These are phyloP conservation scores for Elaeagnus macrophylla DNA, from an alignment of 306 rosid species.

Conservation along the genomic window DNA sequence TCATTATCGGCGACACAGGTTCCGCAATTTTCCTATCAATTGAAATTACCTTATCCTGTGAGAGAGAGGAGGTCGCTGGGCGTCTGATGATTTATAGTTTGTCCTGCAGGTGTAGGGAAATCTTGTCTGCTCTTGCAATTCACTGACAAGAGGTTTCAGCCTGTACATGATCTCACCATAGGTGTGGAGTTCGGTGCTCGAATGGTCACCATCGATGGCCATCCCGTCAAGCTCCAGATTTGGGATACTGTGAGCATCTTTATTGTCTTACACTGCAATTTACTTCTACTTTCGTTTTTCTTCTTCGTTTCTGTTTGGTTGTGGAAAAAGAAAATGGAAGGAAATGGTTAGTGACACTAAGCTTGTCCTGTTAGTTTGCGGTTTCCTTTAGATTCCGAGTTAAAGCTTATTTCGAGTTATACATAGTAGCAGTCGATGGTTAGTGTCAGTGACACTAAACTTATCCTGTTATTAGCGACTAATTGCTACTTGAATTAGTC, in stretches of 20 bases:
- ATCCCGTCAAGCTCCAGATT: conserved; percentile 93
- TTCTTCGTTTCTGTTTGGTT: not conserved
- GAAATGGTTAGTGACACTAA: not conserved
- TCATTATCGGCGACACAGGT: conserved; percentile 99
- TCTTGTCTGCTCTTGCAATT: conserved; percentile 88
- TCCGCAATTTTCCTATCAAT: not conserved
- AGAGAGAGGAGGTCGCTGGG: not conserved
- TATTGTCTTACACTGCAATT: not conserved
- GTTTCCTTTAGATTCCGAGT: too few species aligned
- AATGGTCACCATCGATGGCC: conserved; percentile 73
- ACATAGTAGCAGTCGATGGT: too few species aligned
- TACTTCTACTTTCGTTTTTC: too few species aligned
- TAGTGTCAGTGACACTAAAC: too few species aligned
- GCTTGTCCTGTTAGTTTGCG: not conserved
- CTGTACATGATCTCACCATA: conserved; percentile 94
- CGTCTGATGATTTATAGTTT: conserved; percentile 17
- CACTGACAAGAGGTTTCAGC: conserved; percentile 95
- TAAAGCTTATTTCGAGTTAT: too few species aligned
- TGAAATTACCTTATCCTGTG: not conserved
- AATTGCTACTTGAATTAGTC: too few species aligned
- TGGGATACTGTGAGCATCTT: conserved; percentile 77
- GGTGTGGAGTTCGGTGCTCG: conserved; percentile 98
- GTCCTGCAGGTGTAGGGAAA: conserved; percentile 74
- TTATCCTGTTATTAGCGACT: too few species aligned
- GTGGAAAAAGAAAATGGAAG: not conserved